Evolutionary conservation across 495 filamentous ascomycete species (phyloP).

Genomic region (Xylaria intraflava): DNA sequence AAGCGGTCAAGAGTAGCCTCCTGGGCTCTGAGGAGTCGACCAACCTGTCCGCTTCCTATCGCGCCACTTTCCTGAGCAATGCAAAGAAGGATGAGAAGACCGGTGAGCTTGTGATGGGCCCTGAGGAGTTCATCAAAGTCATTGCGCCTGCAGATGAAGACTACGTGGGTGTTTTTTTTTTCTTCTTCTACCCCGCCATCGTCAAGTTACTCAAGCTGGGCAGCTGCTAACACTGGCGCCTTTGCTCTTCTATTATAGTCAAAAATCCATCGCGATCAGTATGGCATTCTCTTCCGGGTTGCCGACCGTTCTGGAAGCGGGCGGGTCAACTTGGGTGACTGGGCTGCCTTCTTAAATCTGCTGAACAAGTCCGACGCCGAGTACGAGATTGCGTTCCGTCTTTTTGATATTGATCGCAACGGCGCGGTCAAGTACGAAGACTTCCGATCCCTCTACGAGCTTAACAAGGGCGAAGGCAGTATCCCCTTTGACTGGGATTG

Average conservation of each 20-base stretch:
- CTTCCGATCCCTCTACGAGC: conserved; percentile 72
- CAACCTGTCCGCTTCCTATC: conserved; percentile 61
- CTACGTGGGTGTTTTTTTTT: conserved; percentile 58
- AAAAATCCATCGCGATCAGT: conserved; percentile 94
- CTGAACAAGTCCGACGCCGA: conserved; percentile 92
- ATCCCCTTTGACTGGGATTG: conserved; percentile 97
- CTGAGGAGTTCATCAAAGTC: conserved; percentile 81
- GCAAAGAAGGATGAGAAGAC: conserved; percentile 66
- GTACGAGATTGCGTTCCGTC: conserved; percentile 95
- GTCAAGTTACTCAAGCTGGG: neutral
- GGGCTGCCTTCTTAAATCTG: conserved; percentile 88
- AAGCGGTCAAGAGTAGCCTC: conserved; percentile 69
- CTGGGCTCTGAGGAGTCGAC: conserved; percentile 55
- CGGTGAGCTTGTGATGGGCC: conserved; percentile 72
- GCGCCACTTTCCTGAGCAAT: conserved; percentile 67
- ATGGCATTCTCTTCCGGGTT: conserved; percentile 82
- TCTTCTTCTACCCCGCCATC: neutral
- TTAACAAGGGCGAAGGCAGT: conserved; percentile 69
- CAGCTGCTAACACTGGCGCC: neutral
- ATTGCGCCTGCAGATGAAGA: conserved; percentile 83
- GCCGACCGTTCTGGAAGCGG: conserved; percentile 72
- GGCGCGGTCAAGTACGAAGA: conserved; percentile 82
- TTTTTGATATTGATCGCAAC: conserved; percentile 79
- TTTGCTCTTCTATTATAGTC: conserved; percentile 55
- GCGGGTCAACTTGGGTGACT: conserved; percentile 73